phyloP scores from a whole-genome alignment of 2,329 filamentous ascomycete species.

The Penicillium oxalicum region DNA sequence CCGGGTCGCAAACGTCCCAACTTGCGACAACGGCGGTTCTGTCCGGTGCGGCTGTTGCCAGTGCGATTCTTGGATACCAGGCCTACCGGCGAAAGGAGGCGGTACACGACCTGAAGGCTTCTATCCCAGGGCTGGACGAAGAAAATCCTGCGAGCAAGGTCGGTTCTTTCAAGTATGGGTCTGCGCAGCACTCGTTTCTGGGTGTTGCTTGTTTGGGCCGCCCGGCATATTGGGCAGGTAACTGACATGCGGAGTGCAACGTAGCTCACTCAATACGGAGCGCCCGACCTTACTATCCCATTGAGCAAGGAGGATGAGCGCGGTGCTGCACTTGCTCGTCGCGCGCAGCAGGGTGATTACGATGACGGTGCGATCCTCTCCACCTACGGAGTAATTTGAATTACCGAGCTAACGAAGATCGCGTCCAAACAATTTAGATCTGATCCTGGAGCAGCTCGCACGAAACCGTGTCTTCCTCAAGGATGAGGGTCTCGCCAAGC shows the following conservation, averaged over 20 bases:
- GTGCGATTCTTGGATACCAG: constrained; percentile 54
- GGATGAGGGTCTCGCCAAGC: constrained; percentile 69
- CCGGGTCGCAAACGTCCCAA: constrained; percentile 38
- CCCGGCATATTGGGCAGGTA: background rate
- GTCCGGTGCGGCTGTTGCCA: constrained; percentile 41
- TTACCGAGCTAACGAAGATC: constrained; percentile 4
- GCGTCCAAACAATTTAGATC: constrained; percentile 47
- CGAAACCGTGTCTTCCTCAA: constrained; percentile 88
- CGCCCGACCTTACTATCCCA: constrained; percentile 26
- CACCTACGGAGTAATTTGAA: background rate
- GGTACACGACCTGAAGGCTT: constrained; percentile 54
- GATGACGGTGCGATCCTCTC: constrained; percentile 47
- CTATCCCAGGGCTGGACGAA: constrained; percentile 52
- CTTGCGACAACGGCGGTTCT: constrained; percentile 40
- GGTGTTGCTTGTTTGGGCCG: background rate
- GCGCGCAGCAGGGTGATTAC: constrained; percentile 58
- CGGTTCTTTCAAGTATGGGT: background rate
- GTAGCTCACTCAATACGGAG: constrained; percentile 48
- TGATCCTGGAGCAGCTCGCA: constrained; percentile 90
- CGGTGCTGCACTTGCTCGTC: constrained; percentile 52
- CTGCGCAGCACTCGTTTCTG: background rate
- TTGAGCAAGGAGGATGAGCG: constrained; percentile 51
- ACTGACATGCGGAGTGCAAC: constrained; percentile 29
- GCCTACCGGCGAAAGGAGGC: constrained; percentile 50
- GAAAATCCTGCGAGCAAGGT: constrained; percentile 49